A percentile compares a stretch with the other conserved stretches of the same genome.
Evolutionary conservation across 2,329 filamentous ascomycete species (phyloP).

Genomic region (Scedosporium aurantiacum): DNA sequence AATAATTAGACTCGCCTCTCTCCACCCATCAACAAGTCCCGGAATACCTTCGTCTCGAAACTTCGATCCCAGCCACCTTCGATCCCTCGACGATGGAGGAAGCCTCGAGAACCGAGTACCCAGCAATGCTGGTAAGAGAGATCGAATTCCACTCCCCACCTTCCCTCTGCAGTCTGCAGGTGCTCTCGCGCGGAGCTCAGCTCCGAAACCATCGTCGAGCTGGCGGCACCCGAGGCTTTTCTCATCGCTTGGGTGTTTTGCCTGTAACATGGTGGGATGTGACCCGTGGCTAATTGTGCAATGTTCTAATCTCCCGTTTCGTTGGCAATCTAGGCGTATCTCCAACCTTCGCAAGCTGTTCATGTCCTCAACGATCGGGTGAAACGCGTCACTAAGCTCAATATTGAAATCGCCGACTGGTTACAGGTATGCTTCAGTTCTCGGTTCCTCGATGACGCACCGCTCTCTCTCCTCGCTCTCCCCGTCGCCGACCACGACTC

Average conservation of each 20-base stretch:
- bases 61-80: slow-evolving; percentile 5
- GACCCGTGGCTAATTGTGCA: slow-evolving; percentile 6
- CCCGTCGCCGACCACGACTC: background rate
- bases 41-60: slow-evolving; percentile 9
- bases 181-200: background rate
- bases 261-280: background rate
- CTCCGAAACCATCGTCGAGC: background rate
- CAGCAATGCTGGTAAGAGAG: slow-evolving; percentile 74
- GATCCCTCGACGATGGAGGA: slow-evolving; percentile 55
- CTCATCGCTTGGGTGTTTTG: background rate
- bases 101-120: slow-evolving; percentile 81
- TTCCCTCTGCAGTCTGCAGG: no score
- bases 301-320: background rate
- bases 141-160: background rate
- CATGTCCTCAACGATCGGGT: slow-evolving; percentile 76
- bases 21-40: background rate
- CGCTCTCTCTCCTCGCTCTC: background rate
- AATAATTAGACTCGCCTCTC: background rate
- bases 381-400: slow-evolving; percentile 74
- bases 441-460: background rate
- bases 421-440: slow-evolving; percentile 57
- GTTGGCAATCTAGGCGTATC: slow-evolving; percentile 47
- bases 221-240: background rate
- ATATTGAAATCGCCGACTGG: slow-evolving; percentile 91
- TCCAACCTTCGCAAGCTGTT: slow-evolving; percentile 75